Evolutionary conservation across 495 filamentous ascomycete species (phyloP).

Genomic region (Annulohypoxylon stygium): DNA sequence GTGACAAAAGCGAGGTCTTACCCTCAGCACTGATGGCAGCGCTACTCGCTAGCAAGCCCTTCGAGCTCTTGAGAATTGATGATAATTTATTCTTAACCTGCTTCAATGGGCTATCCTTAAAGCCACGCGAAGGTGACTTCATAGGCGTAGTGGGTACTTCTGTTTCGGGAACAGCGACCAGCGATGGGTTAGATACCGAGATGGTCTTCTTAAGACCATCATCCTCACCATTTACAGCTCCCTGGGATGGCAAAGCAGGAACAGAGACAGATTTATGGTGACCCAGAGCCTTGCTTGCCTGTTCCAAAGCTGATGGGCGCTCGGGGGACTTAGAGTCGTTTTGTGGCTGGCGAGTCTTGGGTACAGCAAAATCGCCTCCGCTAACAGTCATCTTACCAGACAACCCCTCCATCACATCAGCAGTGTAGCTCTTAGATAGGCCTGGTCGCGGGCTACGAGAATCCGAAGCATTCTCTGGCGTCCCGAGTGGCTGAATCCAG

Average conservation of each 20-base stretch:
- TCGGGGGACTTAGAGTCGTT: slow-evolving; percentile 53
- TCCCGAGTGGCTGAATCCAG: slow-evolving; percentile 78
- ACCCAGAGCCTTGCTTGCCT: slow-evolving; percentile 51
- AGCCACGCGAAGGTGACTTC: slow-evolving; percentile 76
- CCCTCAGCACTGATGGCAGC: slow-evolving; percentile 82
- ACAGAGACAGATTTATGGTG: slow-evolving; percentile 70
- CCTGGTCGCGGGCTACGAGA: slow-evolving; percentile 60
- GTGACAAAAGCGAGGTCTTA: slow-evolving; percentile 67
- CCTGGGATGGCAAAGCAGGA: slow-evolving; percentile 59
- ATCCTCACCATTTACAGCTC: slow-evolving; percentile 51
- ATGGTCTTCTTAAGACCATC: slow-evolving; percentile 69
- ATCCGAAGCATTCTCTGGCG: slow-evolving; percentile 50
- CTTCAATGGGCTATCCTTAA: slow-evolving; percentile 82
- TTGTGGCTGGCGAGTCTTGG: slow-evolving; percentile 53
- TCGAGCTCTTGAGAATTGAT: slow-evolving; percentile 87
- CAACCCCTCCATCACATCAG: slow-evolving; percentile 71
- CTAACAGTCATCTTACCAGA: slow-evolving; percentile 59
- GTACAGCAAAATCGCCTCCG: slow-evolving; percentile 56
- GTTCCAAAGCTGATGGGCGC: slow-evolving; percentile 53
- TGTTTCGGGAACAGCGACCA: slow-evolving; percentile 57
- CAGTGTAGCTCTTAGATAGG: slow-evolving; percentile 68
- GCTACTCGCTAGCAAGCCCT: slow-evolving; percentile 83
- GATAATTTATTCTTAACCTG: slow-evolving; percentile 90
- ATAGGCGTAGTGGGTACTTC: slow-evolving; percentile 72
- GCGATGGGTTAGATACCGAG: slow-evolving; percentile 72